These are phyloP conservation scores for Tolypocladium endophyticum DNA, from an alignment of 2,329 filamentous ascomycete species.

Conservation along the genomic window DNA sequence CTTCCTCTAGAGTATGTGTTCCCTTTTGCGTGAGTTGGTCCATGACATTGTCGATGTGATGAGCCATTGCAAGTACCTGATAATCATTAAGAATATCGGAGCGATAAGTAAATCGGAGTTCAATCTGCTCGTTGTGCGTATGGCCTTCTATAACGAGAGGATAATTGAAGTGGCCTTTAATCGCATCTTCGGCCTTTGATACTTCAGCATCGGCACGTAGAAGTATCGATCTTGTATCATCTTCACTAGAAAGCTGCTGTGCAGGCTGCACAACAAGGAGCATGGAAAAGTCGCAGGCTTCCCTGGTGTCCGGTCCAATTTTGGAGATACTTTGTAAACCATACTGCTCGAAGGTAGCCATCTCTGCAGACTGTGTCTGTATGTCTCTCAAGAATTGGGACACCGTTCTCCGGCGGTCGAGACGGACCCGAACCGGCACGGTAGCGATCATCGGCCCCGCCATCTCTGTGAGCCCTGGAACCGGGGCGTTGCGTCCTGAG, in stretches of 20 bases:
- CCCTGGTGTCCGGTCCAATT: background rate
- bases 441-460: conserved; percentile 10
- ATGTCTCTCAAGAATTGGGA: conserved; percentile 6
- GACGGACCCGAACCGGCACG: conserved; percentile 5
- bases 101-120: background rate
- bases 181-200: background rate
- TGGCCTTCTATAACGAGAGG: conserved; percentile 2
- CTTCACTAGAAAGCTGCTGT: background rate
- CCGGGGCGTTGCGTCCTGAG: conserved; percentile 12
- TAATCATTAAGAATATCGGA: background rate
- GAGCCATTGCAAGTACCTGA: background rate
- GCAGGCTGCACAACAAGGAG: background rate
- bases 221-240: background rate
- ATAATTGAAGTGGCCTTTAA: conserved; percentile 5
- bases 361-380: conserved; percentile 7
- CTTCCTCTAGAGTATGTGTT: background rate
- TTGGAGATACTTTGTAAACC: conserved; percentile 7
- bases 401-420: conserved; percentile 2
- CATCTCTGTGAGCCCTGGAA: conserved; percentile 11
- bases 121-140: background rate
- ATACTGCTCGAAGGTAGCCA: conserved; percentile 8
- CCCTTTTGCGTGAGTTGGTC: background rate
- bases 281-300: conserved; percentile 2
- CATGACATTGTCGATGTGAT: background rate
- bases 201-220: background rate